phyloP scores from a whole-genome alignment of 75 land plant genomes.

The Sequoia sempervirens region DNA sequence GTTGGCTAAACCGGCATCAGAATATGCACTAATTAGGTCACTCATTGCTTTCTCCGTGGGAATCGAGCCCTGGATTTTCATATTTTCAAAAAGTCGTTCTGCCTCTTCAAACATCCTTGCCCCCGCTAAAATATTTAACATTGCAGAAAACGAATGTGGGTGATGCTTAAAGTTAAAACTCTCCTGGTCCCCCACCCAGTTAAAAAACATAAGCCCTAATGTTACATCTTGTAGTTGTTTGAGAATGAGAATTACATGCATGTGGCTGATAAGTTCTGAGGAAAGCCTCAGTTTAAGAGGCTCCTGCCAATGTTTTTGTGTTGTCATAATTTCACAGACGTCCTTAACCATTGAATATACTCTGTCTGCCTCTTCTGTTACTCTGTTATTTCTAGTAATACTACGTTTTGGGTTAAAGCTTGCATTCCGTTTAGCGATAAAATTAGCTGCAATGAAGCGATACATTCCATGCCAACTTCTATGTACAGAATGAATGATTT shows the following conservation, averaged over 20 bases:
- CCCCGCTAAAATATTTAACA: not conserved
- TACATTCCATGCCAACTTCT: conserved; percentile 1
- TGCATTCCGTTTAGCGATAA: not conserved
- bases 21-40: not conserved
- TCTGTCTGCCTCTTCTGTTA: not conserved
- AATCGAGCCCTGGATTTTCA: not conserved
- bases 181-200: not conserved
- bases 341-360: conserved; percentile 1
- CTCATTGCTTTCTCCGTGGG: not conserved
- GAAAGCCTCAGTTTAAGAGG: not conserved
- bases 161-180: conserved; percentile 1
- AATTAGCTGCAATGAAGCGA: not conserved
- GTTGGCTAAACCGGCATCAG: not conserved
- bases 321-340: not conserved
- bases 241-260: not conserved
- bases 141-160: not conserved
- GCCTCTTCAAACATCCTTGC: not conserved
- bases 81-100: not conserved
- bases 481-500: not conserved
- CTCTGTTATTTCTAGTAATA: not conserved
- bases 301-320: conserved; percentile 5
- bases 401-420: not conserved
- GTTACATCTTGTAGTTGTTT: not conserved
- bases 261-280: not conserved
- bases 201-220: not conserved